Base-by-base conservation (phyloP, 2,329 filamentous ascomycete genomes). In the Ilyonectria sp. region DNA sequence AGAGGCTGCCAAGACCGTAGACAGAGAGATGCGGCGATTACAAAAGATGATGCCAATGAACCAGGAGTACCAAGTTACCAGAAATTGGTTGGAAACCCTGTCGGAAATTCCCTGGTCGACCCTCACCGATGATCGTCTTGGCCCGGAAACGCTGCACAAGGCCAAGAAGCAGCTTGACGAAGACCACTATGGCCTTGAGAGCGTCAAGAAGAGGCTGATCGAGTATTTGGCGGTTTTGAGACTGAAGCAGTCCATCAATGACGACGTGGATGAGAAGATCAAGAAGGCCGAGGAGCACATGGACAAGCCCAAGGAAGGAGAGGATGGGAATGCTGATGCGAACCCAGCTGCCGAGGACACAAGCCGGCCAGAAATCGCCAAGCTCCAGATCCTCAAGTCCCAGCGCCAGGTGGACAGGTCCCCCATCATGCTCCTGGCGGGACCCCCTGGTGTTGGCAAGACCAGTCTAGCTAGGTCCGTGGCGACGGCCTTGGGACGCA, bases 211-310 rank as follows among this genome's bases (percentile, higher is more conserved):
- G 87, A 89, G 96, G 49, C 82, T 99, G 23, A 87, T 99, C 6
- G 97, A 98, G 80, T 99, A 99, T 78, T 86, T 99, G 49, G 97
- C 96, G 2, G 96, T 99, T n/a, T 86, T 99, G 59, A 93, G 96
- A 74, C 87, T 99, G 63, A 99, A 98, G 86, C 95, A 98, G 78
- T 91, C 93, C 23, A 91, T 95, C 69, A 98, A 98, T 71, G 88
- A 92, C 60, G 92, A 93, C 59, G 86, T 98, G 19, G 93, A 97
- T 60, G 88, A 89, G 29, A 92, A 97, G 78, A 94, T 97, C 69
- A 89, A 87, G 69, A 84, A 89, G 59, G 88, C 89, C 2, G 88
- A 92, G 76, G 87, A 90, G 61, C 87, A 91, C 55, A 83, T 86
- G 67, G 78, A 82, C 9, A 83, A 83, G 53, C 82, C 72, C 21